Percentiles rank a stretch among this genome's conserved stretches.
phyloP scores from a whole-genome alignment of 1,284 basidiomycete genomes.

The Termitomyces sp. region DNA sequence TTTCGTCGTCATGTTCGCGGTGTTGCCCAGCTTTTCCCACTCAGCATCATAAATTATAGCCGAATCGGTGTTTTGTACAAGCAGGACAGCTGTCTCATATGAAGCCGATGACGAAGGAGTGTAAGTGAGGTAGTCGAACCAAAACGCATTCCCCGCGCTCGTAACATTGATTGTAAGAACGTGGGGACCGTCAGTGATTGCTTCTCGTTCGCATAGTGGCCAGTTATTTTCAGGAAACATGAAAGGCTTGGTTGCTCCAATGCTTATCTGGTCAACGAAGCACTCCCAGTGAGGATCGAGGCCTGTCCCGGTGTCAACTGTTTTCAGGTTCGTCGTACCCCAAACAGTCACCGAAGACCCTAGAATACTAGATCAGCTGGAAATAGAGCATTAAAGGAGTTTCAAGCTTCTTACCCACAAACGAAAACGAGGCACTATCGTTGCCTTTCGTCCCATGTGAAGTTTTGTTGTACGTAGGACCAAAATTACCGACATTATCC shows the following conservation, averaged over 20 bases:
- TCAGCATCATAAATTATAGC: constrained; percentile 19
- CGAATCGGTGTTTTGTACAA: constrained; percentile 21
- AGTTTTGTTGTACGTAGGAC: constrained; percentile 18
- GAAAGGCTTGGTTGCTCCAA: constrained; percentile 18
- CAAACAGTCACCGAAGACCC: constrained; percentile 16
- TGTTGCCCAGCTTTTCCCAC: constrained; percentile 21
- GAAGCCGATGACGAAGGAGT: constrained; percentile 18
- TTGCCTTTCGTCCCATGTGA: constrained; percentile 20
- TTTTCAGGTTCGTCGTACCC: constrained; percentile 21
- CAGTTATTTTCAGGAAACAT: constrained; percentile 24
- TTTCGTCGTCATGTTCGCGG: constrained; percentile 20
- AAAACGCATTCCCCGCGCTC: constrained; percentile 22
- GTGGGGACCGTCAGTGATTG: constrained; percentile 20
- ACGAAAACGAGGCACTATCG: constrained; percentile 18
- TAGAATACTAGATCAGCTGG: background rate
- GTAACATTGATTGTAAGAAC: constrained; percentile 22
- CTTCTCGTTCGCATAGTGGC: constrained; percentile 19
- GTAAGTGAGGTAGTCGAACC: constrained; percentile 26
- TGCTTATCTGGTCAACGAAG: constrained; percentile 21
- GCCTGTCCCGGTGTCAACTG: constrained; percentile 7
- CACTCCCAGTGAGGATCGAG: constrained; percentile 25
- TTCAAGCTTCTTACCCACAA: constrained; percentile 16
- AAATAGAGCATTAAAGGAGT: background rate
- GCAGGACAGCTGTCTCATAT: constrained; percentile 15
- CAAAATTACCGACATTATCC: constrained; percentile 19